Conservation (phyloP, 768 basidiomycete species). For the Leccinum disarticulatum region DNA sequence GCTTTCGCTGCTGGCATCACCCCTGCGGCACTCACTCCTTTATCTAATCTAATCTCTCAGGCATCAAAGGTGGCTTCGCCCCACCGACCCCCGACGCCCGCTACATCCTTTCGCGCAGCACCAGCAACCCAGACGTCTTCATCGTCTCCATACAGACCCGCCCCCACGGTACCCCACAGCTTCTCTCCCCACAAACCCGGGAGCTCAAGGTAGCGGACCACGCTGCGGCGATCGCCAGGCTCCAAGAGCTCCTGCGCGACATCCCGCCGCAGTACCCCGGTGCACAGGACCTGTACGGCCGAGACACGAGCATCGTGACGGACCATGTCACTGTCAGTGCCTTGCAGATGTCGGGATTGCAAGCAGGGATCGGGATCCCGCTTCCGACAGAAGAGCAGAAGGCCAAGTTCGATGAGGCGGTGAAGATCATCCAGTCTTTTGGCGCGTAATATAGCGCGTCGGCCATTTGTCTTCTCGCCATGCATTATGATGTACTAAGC, state of each 20-base stretch:
- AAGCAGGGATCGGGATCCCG: constrained; percentile 20
- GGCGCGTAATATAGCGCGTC: background rate
- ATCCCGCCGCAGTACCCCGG: constrained; percentile 42
- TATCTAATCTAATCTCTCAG: constrained; percentile 23
- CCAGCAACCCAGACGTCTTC: constrained; percentile 36
- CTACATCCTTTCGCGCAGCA: constrained; percentile 46
- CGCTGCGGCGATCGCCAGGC: constrained; percentile 26
- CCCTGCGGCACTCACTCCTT: background rate
- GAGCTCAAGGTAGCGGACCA: constrained; percentile 38
- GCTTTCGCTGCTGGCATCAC: background rate
- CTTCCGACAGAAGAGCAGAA: constrained; percentile 61
- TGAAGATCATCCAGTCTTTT: constrained; percentile 57
- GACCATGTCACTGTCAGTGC: background rate
- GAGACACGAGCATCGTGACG: constrained; percentile 60
- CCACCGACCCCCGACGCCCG: constrained; percentile 62
- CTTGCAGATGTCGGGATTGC: constrained; percentile 26
- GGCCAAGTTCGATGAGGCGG: constrained; percentile 65
- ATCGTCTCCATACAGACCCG: constrained; percentile 50
- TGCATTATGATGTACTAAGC: background rate
- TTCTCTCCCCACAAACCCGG: constrained; percentile 47
- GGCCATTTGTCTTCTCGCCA: background rate
- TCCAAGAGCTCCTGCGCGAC: constrained; percentile 59
- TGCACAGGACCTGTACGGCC: constrained; percentile 70
- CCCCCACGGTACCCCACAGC: constrained; percentile 44
- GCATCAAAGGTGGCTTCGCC: constrained; percentile 75